Evolutionary conservation across 495 filamentous ascomycete species (phyloP).

Genomic region (Aspergillus bertholletiae): DNA sequence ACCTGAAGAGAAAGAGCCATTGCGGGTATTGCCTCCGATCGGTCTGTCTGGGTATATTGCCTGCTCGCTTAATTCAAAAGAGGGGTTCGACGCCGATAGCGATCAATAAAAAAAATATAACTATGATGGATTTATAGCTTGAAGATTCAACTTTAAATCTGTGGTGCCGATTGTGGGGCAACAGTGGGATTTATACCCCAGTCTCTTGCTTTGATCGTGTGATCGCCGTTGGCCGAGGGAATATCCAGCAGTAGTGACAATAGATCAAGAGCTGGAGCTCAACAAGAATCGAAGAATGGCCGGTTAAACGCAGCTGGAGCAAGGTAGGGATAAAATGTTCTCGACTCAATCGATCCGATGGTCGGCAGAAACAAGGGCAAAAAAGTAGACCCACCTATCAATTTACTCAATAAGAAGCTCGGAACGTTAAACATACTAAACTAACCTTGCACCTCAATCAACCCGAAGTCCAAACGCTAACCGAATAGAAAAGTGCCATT

Average conservation of each 20-base stretch:
- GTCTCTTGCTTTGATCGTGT: too few relatives aligned
- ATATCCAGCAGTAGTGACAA: neutral
- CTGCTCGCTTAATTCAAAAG: neutral
- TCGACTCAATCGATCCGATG: neutral
- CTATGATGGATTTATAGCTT: neutral
- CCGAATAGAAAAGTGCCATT: too few relatives aligned
- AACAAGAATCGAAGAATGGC: neutral
- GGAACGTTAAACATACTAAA: neutral
- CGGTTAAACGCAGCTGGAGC: neutral
- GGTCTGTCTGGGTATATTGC: neutral
- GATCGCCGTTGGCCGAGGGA: too few relatives aligned
- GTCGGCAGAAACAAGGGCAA: neutral
- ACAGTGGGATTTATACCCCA: neutral
- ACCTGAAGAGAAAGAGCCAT: neutral
- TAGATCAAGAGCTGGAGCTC: neutral
- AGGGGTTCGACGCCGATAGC: neutral
- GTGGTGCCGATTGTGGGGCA: neutral
- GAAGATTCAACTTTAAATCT: neutral
- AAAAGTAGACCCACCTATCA: neutral
- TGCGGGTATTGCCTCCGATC: neutral
- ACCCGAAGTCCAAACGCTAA: too few relatives aligned
- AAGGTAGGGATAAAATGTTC: neutral
- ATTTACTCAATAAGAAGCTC: neutral
- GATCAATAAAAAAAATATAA: neutral
- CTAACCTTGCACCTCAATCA: too few relatives aligned